A percentile compares a stretch with the other conserved stretches of the same genome.
phyloP scores from a whole-genome alignment of 75 land plant species.

The Selaginella moellendorffii region DNA sequence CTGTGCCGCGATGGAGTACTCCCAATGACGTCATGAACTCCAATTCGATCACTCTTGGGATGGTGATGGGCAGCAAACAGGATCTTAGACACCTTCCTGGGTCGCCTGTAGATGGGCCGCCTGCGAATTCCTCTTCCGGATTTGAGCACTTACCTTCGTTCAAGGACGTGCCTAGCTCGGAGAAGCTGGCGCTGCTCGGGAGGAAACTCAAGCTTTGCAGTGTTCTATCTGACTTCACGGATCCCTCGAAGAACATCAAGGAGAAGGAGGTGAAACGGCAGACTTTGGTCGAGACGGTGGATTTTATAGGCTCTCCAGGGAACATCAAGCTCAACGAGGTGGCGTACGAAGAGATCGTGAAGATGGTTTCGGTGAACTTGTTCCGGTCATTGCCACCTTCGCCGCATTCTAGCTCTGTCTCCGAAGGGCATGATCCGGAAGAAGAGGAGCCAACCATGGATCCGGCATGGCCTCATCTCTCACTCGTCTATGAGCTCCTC shows the following conservation, averaged over 20 bases:
- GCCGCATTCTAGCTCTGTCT: slow-evolving; percentile 10
- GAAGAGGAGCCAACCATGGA: slow-evolving; percentile 52
- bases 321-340: slow-evolving; percentile 29
- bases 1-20: not conserved
- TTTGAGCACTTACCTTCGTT: not conserved
- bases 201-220: slow-evolving; percentile 44
- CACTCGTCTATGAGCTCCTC: slow-evolving; percentile 49
- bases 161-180: not conserved
- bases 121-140: not conserved
- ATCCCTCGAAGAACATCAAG: slow-evolving; percentile 22
- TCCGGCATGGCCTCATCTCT: slow-evolving; percentile 48
- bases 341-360: slow-evolving; percentile 29
- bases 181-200: slow-evolving; percentile 10
- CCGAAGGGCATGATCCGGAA: slow-evolving; percentile 29
- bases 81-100: not conserved
- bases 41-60: not conserved
- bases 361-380: slow-evolving; percentile 36
- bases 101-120: not conserved
- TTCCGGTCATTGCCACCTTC: slow-evolving; percentile 39
- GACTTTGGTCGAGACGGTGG: slow-evolving; percentile 34
- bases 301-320: slow-evolving; percentile 24
- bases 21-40: not conserved
- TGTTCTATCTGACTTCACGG: slow-evolving; percentile 38
- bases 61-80: not conserved
- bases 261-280: slow-evolving; percentile 46